Evolutionary conservation across 2,329 filamentous ascomycete genomes (phyloP).

Genomic region (Colletotrichum agaves): DNA sequence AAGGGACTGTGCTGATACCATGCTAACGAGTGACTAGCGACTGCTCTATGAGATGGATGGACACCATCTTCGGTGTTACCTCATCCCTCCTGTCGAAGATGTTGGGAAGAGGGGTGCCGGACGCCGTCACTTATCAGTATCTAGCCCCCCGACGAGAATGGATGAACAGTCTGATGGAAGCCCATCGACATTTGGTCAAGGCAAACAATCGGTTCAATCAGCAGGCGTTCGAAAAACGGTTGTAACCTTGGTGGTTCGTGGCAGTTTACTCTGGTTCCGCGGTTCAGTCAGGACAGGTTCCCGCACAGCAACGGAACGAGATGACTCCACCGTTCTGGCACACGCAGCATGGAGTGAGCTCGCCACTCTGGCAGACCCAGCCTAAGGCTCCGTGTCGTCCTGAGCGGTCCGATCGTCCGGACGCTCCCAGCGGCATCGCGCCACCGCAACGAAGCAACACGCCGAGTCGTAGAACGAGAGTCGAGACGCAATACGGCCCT

Average conservation of each 20-base stretch:
- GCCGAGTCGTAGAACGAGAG: slow-evolving; percentile 15
- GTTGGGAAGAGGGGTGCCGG: background rate
- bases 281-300: background rate
- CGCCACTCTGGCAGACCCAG: slow-evolving; percentile 4
- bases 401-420: background rate
- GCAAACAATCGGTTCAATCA: background rate
- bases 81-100: slow-evolving; percentile 26
- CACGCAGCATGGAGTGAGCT: slow-evolving; percentile 17
- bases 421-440: background rate
- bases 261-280: background rate
- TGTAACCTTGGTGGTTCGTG: background rate
- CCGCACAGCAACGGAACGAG: background rate
- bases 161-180: background rate
- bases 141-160: background rate
- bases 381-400: slow-evolving; percentile 6
- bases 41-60: slow-evolving; percentile 7
- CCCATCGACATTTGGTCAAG: background rate
- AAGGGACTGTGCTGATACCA: slow-evolving; percentile 27
- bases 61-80: slow-evolving; percentile 1
- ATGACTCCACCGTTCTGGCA: slow-evolving; percentile 24
- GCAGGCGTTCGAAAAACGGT: no score
- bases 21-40: slow-evolving; percentile 33
- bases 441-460: background rate
- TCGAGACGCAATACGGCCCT: slow-evolving; percentile 14
- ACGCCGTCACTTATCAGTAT: slow-evolving; percentile 21